Evolutionary conservation across 306 rosid species (phyloP).

Genomic region (Vicia sativa): DNA sequence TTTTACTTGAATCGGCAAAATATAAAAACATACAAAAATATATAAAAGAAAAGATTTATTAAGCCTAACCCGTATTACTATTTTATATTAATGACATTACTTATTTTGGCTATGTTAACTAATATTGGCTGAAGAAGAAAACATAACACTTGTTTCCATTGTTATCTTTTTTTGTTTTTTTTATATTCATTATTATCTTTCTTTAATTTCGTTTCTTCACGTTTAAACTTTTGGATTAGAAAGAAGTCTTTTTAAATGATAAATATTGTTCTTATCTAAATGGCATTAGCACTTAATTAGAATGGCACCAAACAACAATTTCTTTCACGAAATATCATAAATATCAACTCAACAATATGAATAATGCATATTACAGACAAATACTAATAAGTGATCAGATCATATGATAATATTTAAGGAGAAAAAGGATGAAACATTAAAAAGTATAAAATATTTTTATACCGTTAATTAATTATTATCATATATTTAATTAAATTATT

Average conservation of each 20-base stretch:
- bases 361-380: neutral
- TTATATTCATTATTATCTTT: neutral
- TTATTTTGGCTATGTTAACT: slow-evolving; percentile 3
- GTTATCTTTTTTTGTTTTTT: neutral
- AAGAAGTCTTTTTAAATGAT: neutral
- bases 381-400: too few relatives aligned
- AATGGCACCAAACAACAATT: slow-evolving; percentile 16
- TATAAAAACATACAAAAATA: neutral
- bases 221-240: neutral
- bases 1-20: too few relatives aligned
- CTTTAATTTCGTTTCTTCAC: neutral
- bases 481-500: too few relatives aligned
- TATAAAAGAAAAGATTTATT: neutral
- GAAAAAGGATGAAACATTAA: too few relatives aligned
- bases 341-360: neutral
- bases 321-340: slow-evolving; percentile 26
- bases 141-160: neutral
- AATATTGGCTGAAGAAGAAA: neutral
- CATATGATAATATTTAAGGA: too few relatives aligned
- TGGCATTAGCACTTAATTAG: neutral
- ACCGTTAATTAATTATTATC: too few relatives aligned
- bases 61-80: neutral
- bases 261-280: slow-evolving; percentile 24
- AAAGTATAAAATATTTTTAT: too few relatives aligned
- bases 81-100: neutral